Conservation (phyloP, 495 filamentous ascomycete genomes). For the Penicillium desertorum region DNA sequence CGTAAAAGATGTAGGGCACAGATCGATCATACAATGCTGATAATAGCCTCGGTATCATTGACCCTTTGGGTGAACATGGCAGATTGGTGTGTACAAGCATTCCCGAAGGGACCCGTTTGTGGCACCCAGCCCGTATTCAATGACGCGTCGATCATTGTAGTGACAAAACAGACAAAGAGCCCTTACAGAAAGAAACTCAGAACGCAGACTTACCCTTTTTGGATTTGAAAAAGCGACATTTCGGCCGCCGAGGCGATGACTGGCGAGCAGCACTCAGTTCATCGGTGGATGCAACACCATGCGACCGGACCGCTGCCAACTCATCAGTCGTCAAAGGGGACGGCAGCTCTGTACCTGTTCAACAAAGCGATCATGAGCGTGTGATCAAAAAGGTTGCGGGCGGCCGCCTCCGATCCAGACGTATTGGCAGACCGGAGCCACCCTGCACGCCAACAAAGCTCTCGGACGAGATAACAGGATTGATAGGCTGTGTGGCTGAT, state of each 20-base stretch:
- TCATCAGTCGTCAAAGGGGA: constrained; percentile 25
- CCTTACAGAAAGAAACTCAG: constrained; percentile 12
- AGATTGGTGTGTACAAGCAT: constrained; percentile 3
- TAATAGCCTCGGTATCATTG: constrained; percentile 5
- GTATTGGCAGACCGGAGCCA: constrained; percentile 11
- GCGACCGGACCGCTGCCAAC: constrained; percentile 37
- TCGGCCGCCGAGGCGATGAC: constrained; percentile 24
- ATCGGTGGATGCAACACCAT: constrained; percentile 26
- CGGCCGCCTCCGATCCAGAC: constrained; percentile 25
- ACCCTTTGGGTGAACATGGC: not conserved
- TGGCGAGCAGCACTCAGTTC: constrained; percentile 20
- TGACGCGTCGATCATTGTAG: constrained; percentile 3
- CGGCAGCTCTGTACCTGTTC: constrained; percentile 19
- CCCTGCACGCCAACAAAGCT: constrained; percentile 14
- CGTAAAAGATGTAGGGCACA: not conserved
- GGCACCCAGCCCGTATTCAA: constrained; percentile 6
- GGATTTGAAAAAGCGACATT: constrained; percentile 32
- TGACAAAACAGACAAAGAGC: not conserved
- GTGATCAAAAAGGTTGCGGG: constrained; percentile 41
- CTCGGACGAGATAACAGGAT: constrained; percentile 3
- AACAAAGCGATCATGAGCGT: constrained; percentile 30
- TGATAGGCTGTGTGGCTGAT: constrained; percentile 14
- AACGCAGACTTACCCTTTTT: constrained; percentile 27
- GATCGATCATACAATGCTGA: not conserved
- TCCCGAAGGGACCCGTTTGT: not conserved